These are phyloP conservation scores for Selaginella moellendorffii DNA, from an alignment of 75 land plant genomes.

Conservation along the genomic window DNA sequence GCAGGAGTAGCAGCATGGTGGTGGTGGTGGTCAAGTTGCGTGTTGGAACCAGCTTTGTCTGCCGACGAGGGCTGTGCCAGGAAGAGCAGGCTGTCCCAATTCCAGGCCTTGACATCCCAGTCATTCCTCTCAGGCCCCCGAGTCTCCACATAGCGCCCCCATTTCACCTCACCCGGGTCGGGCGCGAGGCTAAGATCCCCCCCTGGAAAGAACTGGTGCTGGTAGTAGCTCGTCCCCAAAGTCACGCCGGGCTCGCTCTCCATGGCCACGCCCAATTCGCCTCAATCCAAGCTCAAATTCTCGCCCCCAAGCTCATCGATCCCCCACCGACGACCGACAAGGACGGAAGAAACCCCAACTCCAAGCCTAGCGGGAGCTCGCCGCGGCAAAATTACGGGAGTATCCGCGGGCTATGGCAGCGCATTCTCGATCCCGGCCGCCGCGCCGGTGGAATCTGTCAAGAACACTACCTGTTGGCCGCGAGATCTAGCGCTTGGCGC, in stretches of 20 bases:
- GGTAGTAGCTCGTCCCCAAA: background rate
- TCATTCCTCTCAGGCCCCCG: background rate
- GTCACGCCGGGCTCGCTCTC: background rate
- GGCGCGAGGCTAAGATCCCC: background rate
- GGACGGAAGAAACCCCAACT: no score
- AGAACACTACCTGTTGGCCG: no score
- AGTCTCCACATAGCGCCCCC: background rate
- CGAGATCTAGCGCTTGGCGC: no score
- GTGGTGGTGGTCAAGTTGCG: background rate
- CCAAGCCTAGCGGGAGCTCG: no score
- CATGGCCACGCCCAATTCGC: background rate
- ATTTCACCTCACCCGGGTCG: background rate
- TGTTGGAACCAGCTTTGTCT: background rate
- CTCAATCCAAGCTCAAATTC: no score
- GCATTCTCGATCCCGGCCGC: no score
- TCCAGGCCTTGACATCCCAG: conserved; percentile 15
- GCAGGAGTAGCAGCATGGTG: background rate
- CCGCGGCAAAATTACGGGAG: no score
- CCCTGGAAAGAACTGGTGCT: conserved; percentile 10
- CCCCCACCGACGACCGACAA: no score
- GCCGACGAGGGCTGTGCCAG: conserved; percentile 14
- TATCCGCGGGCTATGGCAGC: no score
- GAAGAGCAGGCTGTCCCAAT: conserved; percentile 18
- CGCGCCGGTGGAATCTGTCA: no score
- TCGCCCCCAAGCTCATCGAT: no score